Evolutionary conservation across 208 protist species (phyloP), one percentile per base, ranked within the genome.

Genomic region (Trypanosoma cruzi): DNA sequence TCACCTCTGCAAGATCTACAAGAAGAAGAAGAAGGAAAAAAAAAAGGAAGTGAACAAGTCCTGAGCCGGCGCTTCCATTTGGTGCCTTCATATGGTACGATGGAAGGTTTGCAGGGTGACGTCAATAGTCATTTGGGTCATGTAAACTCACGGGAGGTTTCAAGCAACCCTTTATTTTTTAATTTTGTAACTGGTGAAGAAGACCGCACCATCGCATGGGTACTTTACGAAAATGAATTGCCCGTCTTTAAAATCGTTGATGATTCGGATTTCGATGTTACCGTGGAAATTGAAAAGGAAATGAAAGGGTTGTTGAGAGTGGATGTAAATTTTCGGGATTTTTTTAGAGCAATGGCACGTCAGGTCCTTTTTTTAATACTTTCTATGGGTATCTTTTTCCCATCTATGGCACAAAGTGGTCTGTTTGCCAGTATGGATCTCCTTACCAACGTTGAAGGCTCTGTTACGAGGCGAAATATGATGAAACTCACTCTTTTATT

Each of bases 401-500:
- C 36, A 44, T 4, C 36, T 2, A 49, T 48, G 37, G 31, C 42
- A 8, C 36, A 48, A 5, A 20, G 6, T 29, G 22, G n/a, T 31
- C 37, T 62, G 2, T 42, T 42, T 62, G 20, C 32, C 14, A 29
- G 36, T 48, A n/a, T 62, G 56, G 34, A 48, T 62, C 0, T 49
- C 29, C 5, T 62, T 62, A 36, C 8, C 16, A 62, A 22, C 4
- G 37, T 62, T 4, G 22, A 62, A 6, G 22, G 13, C 8, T 29
- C 56, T 62, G 20, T 62, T 29, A 0, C 36, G 36, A 44, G 37
- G 8, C 20, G 44, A 62, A 48, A 48, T 24, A 20, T 13, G 16
- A 42, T 62, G 18, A 62, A 48, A n/a, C 28, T 29, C 26, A 49
- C n/a, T 44, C 20, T 62, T 29, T 36, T 44, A 24, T 24, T 62